Evolutionary conservation across 2,329 filamentous ascomycete genomes (phyloP), one percentile per base, ranked within the genome.

Genomic region (Penicillium sp.): DNA sequence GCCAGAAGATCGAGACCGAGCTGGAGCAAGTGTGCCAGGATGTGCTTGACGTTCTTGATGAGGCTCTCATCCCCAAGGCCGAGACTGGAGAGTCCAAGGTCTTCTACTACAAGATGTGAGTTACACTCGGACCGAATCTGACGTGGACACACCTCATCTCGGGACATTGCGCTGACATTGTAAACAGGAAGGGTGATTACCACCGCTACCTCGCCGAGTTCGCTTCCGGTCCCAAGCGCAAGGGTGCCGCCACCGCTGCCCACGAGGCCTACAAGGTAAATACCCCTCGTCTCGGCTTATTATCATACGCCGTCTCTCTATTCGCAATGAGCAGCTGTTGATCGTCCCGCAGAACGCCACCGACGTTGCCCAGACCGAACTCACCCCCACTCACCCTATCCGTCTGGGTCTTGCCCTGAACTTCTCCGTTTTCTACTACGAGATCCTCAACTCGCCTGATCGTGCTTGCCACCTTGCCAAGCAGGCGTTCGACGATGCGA

Each of bases 381-480:
- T 97, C 68, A 93, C 93, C 61, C 93, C 93, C 61, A 97, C 94
- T 60, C 93, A 97, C 84, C 93, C 93, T 70, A 97, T 97, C 82
- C 92, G 93, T 72, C 90, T 97, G 65, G 93, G 93, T 77, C 88
- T 97, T 72, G 93, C 93, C 67, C 87, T 97, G 68, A 97, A 97
- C 88, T 97, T 97, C 86, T 97, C 92, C 63, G 93, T 97, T 72
- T 97, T 97, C 84, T 96, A 96, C 86, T 96, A 97, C 80, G 94
- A 97, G 85, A 97, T 97, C 76, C 83, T 97, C 75, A 97, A 97
- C 88, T 95, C 92, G 35, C 93, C 92, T 72, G 92, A 97, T 79
- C 91, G 90, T 75, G 93, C 93, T 73, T 97, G 93, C 86, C 93
- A 97, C 77, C 87, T 97, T 66, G 93, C 93, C 79, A 97, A 97